Base-by-base conservation (phyloP, 1,139 yeast genomes). In the Arxiozyma slooffiae region DNA sequence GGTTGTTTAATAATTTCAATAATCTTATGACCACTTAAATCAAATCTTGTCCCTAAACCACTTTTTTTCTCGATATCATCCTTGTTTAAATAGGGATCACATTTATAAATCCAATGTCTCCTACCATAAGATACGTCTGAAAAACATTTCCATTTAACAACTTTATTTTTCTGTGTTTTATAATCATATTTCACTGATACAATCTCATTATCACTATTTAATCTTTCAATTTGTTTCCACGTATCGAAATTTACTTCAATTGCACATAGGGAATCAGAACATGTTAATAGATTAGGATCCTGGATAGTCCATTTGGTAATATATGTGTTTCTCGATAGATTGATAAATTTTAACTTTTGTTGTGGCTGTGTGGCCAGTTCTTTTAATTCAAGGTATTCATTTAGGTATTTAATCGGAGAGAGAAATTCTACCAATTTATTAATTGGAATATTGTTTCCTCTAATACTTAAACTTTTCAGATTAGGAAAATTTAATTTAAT, bases 51-150 rank as follows among this genome's bases (percentile, higher is more conserved):
- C 51, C 68, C 47, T 17, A 63, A 66, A 20, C 66, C 54, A 38
- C 56, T 54, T 9, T 46, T 48, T 1, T 57, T 50, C 54, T 64
- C 60, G 2, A 65, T 53, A 54, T 69, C 68, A 38, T 62, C 72
- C 14, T 64, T 62, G 49, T 72, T 68, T 44, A 66, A 58, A 40
- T 57, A 60, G 1, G 62, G 63, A 45, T 71, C 75, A 23, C 80
- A 69, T 61, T 77, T 79, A 63, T 80, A 84, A 21, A 86, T 66
- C 96, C 96, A 88, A n/a, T 86, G 81, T 54, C 96, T 74, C 56
- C 96, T 74, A 6, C 95, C 95, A 49, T 64, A 65, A 14, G 71
- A 66, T 1, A 71, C 66, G 52, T 69, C 74, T 26, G 64, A 53
- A 52, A 66, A 69, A 42, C 70, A 60, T 69, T 75, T 56, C 84